A percentile compares a stretch with the other conserved stretches of the same genome.
Conservation (phyloP, 495 filamentous ascomycete genomes). For the Talaromyces stipitatus region DNA sequence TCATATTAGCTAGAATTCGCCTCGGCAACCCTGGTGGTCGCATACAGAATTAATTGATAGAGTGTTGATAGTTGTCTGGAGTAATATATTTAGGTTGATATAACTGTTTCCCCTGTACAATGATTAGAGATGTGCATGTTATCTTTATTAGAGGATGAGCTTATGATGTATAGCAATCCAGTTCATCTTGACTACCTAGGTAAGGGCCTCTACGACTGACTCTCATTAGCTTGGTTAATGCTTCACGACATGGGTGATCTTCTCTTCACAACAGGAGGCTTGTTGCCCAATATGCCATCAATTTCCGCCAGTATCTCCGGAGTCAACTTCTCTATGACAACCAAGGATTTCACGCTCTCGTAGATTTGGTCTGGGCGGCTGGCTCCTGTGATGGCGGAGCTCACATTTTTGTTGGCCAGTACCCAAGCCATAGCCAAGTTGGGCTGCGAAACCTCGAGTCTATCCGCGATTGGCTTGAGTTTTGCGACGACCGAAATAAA, state of each 20-base stretch:
- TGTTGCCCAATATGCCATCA: not conserved
- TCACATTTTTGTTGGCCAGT: slow-evolving; percentile 55
- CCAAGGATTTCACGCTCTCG: slow-evolving; percentile 12
- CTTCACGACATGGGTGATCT: not conserved
- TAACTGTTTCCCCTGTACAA: no score
- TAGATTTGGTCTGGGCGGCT: slow-evolving; percentile 3
- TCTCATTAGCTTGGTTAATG: no score
- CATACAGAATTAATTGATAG: no score
- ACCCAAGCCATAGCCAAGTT: slow-evolving; percentile 62
- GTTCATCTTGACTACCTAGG: no score
- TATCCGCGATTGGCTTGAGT: slow-evolving; percentile 41
- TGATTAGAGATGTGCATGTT: no score
- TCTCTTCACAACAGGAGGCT: not conserved
- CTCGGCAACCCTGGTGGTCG: no score
- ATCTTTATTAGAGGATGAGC: no score
- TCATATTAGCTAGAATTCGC: no score
- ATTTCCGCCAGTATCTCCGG: slow-evolving; percentile 11
- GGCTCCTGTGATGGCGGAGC: slow-evolving; percentile 28
- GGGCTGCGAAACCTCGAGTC: slow-evolving; percentile 47
- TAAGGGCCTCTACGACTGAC: no score
- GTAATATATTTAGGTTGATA: no score
- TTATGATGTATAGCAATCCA: no score
- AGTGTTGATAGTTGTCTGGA: no score
- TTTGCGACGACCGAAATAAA: slow-evolving; percentile 10
- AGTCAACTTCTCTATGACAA: slow-evolving; percentile 13